Base-by-base conservation (phyloP, 2,329 filamentous ascomycete species). In the Ilyonectria mors-panacis region DNA sequence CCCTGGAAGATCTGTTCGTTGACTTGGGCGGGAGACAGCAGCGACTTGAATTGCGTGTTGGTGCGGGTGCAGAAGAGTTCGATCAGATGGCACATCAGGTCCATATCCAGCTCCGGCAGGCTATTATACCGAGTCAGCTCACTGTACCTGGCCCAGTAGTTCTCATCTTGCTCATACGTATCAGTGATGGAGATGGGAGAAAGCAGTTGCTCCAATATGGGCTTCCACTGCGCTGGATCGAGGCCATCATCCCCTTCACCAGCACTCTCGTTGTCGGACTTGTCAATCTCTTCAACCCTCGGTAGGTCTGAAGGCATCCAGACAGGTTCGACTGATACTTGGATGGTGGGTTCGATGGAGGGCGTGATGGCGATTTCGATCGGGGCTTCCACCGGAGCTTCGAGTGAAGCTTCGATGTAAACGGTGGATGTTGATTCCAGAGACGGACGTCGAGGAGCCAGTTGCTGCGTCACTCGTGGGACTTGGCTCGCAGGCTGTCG, bases 1-100 rank as follows among this genome's bases (percentile, higher is more conserved):
- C 28, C n/a, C 19, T 56, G 19, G 2, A 48, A 21, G 17, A 62
- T 48, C 2, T n/a, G 21, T 19, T 62, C 39, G 5, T 44, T 56
- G 10, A 62, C 17, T 37, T 56, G 42, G 3, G 30, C 13, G 4
- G 44, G 23, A 10, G 21, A 21, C n/a, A 62, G 50, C 5, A 62
- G 37, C 15, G 21, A 21, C n/a, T 33, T 54, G 42, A 62, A 62
- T 33, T 62, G 59, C 13, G 53, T 47, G 21, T 15, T 28, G 23
- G 44, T 48, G 21, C 59, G 42, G 6, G 50, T 21, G 12, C 59
- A 62, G n/a, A 62, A 62, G 15, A 62, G 50, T 8, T 62, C 59
- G n/a, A 62, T 35, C 2, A 62, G 13, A 13, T 62, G 59, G 7
- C 50, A 55, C 2, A 44, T 33, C 9, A 62, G 23, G 23, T 56